Base-by-base conservation (phyloP, 345 rosid genomes). In the Camelina laxa region DNA sequence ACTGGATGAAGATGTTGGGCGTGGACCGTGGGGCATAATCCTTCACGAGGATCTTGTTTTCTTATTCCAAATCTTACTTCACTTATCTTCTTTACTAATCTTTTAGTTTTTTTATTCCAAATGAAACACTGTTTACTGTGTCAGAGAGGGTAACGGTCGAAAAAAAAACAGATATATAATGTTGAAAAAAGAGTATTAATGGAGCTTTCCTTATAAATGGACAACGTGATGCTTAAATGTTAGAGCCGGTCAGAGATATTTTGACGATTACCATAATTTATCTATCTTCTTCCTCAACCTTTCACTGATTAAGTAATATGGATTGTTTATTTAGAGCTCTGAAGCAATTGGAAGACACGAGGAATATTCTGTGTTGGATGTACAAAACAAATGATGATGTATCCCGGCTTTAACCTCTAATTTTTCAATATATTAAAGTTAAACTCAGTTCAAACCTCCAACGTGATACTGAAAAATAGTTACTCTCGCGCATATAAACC, bases 181-280 rank as follows among this genome's bases (percentile, higher is more conserved):
- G 45, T 65, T 33, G 65, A 61, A 65, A 76, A 76, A 76, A 45
- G 44, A 69, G 66, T 63, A 30, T 10, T 36, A 27, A 47, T 58
- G 67, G 76, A 76, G 30, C 24, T 56, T 63, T 56, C 60, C 55
- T 48, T 70, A 19, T 16, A 55, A 65, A 24, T 48, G 27, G 72
- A 77, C 80, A 77, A 62, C 71, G 61, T 49, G 80, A 50, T 71
- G 76, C 72, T 41, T 71, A 44, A 57, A 70, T 70, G 80, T 77
- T 77, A 57, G 80, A 65, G 80, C 80, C 72, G 36, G 68, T 16
- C 80, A 77, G 64, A 65, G 30, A 47, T 50, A 20, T 13, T 57
- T 65, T 70, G 36, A 61, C 17, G 41, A 60, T 67, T 68, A 42
- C 39, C 48, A 27, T 45, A 58, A 38, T 65, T 50, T 65, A 47